Conservation (phyloP, 108 stramenopile species). For the Cyclotella sp. region DNA sequence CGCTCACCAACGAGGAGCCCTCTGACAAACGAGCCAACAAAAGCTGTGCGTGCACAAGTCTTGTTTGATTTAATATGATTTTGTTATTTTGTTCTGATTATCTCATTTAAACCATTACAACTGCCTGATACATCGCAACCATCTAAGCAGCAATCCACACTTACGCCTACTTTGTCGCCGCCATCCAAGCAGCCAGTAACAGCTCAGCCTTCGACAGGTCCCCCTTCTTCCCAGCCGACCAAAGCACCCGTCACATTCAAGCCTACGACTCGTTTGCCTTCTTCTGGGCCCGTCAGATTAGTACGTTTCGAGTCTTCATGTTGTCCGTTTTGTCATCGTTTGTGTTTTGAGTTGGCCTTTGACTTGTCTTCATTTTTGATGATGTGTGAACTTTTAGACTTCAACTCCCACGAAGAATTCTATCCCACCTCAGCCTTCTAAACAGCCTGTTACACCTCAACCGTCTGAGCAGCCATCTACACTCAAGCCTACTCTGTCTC, state of each 20-base stretch:
- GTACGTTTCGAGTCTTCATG: too few species aligned
- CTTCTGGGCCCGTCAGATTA: too few species aligned
- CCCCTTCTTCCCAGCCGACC: too few species aligned
- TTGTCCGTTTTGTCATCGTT: too few species aligned
- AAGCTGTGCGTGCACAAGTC: neutral
- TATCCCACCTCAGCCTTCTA: neutral
- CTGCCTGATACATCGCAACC: neutral
- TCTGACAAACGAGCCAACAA: neutral
- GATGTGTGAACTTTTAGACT: neutral
- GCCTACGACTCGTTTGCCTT: too few species aligned
- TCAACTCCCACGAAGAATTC: neutral
- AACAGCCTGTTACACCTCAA: neutral
- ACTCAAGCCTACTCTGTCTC: too few species aligned
- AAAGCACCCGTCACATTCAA: too few species aligned
- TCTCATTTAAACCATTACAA: neutral
- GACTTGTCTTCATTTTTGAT: too few species aligned
- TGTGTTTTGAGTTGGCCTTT: too few species aligned
- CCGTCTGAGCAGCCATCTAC: neutral
- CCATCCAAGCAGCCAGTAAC: neutral
- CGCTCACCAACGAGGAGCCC: neutral
- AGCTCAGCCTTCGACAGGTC: too few species aligned
- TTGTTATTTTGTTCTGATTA: neutral
- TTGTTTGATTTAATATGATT: neutral
- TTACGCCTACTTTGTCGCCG: neutral
- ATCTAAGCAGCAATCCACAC: neutral